Base-by-base conservation (phyloP, 106 monocot species). In the Platanthera guangdongensis region DNA sequence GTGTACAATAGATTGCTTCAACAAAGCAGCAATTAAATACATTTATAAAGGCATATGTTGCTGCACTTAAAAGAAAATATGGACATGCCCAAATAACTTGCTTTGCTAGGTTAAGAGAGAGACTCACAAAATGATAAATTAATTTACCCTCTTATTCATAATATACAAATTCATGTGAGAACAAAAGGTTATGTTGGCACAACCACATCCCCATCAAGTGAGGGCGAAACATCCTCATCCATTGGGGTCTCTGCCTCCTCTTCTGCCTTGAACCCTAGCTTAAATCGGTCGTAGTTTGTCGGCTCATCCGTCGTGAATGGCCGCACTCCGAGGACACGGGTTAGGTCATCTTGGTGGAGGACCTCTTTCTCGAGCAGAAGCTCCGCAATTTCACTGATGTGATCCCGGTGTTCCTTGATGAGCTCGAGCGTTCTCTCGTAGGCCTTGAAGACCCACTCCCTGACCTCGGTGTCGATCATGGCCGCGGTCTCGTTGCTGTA, bases 281-380 rank as follows among this genome's bases (percentile, higher is more conserved):
- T 85, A 60, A 86, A 94, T 50, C 81, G 51, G 52, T 99, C 97
- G 47, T 99, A 99, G 30, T 99, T 99, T 9, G 91, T 89, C 21
- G 85, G 87, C 74, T 99, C 94, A 0, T 14, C 48, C 1, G 83
- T 9, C 68, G 79, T 85, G 80, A 94, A 97, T 9, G 97, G 91
- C 12, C 97, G 84, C 75, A 88, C 89, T 0, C 97, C 97, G 3
- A 99, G 78, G 15, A 99, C 85, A 0, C 73, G 76, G 22, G 85
- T 46, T 78, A 99, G 80, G 81, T 99, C 97, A n/a, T 91, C 94
- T 52, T 99, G 94, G 68, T 94, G 94, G 21, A 99, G 74, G n/a
- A 99, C 94, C 55, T 99, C 97, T 82, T 94, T 99, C 88, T 99
- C 86, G 1, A 99, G 88, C 50, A 99, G 77, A 9, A 99, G 77